These are phyloP conservation scores for Debaryomyces nepalensis DNA, from an alignment of 1,139 yeast genomes.

Conservation along the genomic window DNA sequence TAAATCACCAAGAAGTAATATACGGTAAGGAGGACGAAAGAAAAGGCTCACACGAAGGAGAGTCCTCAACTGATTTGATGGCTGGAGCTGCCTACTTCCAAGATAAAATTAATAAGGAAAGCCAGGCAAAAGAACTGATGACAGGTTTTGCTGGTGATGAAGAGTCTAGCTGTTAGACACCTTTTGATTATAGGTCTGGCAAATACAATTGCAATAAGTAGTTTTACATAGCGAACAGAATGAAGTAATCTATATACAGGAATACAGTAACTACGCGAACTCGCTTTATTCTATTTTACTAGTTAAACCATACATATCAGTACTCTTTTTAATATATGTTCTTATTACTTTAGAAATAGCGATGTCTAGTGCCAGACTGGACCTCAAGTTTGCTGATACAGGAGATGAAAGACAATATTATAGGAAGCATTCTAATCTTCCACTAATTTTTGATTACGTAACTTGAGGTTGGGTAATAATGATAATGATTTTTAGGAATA, in stretches of 20 bases:
- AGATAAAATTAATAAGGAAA: conserved; percentile 38
- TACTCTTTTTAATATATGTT: background rate
- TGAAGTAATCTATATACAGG: conserved; percentile 5
- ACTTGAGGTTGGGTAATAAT: too few species aligned
- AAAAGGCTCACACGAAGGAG: conserved; percentile 38
- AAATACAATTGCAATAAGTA: conserved; percentile 12
- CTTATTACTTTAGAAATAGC: conserved; percentile 1
- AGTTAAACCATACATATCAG: background rate
- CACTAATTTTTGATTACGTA: too few species aligned
- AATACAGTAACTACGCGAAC: conserved; percentile 8
- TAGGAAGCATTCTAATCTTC: conserved; percentile 57
- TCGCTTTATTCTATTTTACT: background rate
- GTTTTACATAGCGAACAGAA: background rate
- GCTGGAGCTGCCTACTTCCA: conserved; percentile 43
- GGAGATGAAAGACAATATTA: conserved; percentile 70
- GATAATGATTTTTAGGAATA: too few species aligned
- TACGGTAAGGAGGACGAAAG: conserved; percentile 38
- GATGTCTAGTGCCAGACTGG: conserved; percentile 71
- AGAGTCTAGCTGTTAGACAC: conserved; percentile 33
- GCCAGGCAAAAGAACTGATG: conserved; percentile 37
- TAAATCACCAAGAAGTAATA: conserved; percentile 33
- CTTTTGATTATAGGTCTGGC: conserved; percentile 29
- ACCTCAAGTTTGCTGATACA: conserved; percentile 69
- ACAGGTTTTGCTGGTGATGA: conserved; percentile 40
- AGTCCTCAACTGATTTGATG: too few species aligned